phyloP scores from a whole-genome alignment of 1,284 basidiomycete genomes.

The Testicularia cyperi region DNA sequence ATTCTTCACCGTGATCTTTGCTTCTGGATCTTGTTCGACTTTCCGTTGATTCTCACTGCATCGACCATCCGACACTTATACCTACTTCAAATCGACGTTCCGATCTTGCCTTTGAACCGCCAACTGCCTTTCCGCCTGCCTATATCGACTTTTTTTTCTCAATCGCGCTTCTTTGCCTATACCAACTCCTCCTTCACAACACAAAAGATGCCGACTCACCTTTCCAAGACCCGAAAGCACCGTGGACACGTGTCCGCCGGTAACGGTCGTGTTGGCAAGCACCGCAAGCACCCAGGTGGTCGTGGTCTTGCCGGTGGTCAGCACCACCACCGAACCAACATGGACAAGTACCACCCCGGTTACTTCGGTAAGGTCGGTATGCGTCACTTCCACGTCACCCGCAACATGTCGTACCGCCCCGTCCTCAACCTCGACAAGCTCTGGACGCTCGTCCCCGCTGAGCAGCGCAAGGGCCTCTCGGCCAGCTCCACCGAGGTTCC shows the following conservation, averaged over 20 bases:
- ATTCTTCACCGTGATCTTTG: too few relatives aligned
- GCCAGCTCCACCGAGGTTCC: constrained; percentile 55
- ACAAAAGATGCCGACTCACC: constrained; percentile 79
- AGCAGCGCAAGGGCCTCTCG: constrained; percentile 52
- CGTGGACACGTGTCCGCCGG: constrained; percentile 77
- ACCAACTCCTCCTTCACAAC: not conserved
- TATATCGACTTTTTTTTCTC: not conserved
- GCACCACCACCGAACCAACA: constrained; percentile 86
- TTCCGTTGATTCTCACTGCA: too few relatives aligned
- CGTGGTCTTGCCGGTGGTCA: constrained; percentile 99
- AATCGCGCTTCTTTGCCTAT: too few relatives aligned
- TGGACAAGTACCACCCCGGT: constrained; percentile 66
- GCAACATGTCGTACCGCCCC: constrained; percentile 86
- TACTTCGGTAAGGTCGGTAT: constrained; percentile 96
- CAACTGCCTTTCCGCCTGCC: too few relatives aligned
- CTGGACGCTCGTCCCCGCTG: constrained; percentile 59
- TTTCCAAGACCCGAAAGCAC: constrained; percentile 96
- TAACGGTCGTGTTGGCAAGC: constrained; percentile 99
- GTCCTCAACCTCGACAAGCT: constrained; percentile 74
- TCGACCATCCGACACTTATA: too few relatives aligned
- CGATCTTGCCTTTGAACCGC: not conserved
- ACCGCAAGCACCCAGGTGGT: constrained; percentile 99
- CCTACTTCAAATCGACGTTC: too few relatives aligned
- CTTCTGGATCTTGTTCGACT: too few relatives aligned
- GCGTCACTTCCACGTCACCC: constrained; percentile 94